Base-by-base conservation (phyloP, 306 rosid genomes). In the Cucurbita ficifolia region DNA sequence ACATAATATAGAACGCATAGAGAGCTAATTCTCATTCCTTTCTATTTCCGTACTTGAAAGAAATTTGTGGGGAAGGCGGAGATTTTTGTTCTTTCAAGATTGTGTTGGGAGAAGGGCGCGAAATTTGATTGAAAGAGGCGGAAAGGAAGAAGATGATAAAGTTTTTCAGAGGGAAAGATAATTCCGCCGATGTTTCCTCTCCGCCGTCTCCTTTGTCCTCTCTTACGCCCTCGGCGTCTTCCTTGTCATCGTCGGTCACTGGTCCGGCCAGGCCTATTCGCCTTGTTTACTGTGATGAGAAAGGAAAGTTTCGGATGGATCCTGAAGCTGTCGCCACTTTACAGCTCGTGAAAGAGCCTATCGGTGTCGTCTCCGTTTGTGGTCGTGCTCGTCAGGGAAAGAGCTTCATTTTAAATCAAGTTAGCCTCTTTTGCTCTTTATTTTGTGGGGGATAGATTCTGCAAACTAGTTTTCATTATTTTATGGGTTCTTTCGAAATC, bases 321-420 rank as follows among this genome's bases (percentile, higher is more conserved):
- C 98, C 96, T 5, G 97, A 90, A 77, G 97, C 98, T 24, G 96
- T 93, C 16, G 96, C 98, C 8, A 70, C 87, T 35, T 83, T 93
- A 14, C 98, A 93, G 77, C 97, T 90, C 8, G 97, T 93, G 2
- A 93, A 93, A 83, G 98, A 83, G 21, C 98, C 98, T 13, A 87
- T 93, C 12, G 98, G 98, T 0, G 88, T 93, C 6, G 97, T 93
- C 70, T 87, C 98, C 52, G 94, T 93, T 77, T 90, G 98, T 40
- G 98, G 97, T 6, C 88, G 97, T 6, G 97, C 97, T 77, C 97
- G 98, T 59, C 96, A 90, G 81, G 98, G 98, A 46, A 94, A 94
- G 84, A 94, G 97, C 76, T 94, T 77, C 68, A 89, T 94, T 36
- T 76, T 94, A 11, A 94, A 94, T 59, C 98, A 89, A 97, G 98